phyloP scores from a whole-genome alignment of 2,329 filamentous ascomycete genomes.

The Chrysosporium queenslandicum region DNA sequence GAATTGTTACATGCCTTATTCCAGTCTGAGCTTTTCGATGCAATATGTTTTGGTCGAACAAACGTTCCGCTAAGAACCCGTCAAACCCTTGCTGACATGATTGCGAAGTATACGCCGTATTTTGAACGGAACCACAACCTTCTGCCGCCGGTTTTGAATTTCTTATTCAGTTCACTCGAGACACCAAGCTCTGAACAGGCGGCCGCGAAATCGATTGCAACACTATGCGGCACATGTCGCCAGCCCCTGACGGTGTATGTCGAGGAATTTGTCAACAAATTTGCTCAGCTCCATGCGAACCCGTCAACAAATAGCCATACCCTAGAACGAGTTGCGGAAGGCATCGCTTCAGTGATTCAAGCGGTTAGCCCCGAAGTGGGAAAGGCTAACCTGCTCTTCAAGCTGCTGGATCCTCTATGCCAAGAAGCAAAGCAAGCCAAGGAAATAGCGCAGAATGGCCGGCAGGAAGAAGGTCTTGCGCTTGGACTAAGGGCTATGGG shows the following conservation, averaged over 20 bases:
- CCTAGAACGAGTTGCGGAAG: constrained; percentile 36
- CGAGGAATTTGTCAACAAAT: constrained; percentile 35
- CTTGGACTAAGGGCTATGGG: constrained; percentile 30
- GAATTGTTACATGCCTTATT: constrained; percentile 35
- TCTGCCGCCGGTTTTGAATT: constrained; percentile 34
- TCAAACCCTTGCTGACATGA: constrained; percentile 35
- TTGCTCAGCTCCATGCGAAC: constrained; percentile 32
- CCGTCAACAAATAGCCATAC: constrained; percentile 30
- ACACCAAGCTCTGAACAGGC: constrained; percentile 33
- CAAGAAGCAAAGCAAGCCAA: constrained; percentile 28
- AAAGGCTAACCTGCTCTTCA: constrained; percentile 32
- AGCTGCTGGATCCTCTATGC: constrained; percentile 31
- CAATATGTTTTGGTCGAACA: constrained; percentile 26
- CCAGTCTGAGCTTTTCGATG: constrained; percentile 28
- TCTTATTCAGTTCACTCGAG: constrained; percentile 38
- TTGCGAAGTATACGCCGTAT: constrained; percentile 37
- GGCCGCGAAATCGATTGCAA: constrained; percentile 36
- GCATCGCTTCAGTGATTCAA: constrained; percentile 38
- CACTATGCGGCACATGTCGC: constrained; percentile 37
- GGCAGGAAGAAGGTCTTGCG: constrained; percentile 27
- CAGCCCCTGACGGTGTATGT: constrained; percentile 33
- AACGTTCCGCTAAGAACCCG: constrained; percentile 31
- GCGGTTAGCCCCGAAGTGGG: constrained; percentile 31
- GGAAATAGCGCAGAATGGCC: constrained; percentile 25
- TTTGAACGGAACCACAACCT: constrained; percentile 36